These are phyloP conservation scores for Fusarium nygamai DNA, from an alignment of 2,329 filamentous ascomycete genomes.

Conservation along the genomic window DNA sequence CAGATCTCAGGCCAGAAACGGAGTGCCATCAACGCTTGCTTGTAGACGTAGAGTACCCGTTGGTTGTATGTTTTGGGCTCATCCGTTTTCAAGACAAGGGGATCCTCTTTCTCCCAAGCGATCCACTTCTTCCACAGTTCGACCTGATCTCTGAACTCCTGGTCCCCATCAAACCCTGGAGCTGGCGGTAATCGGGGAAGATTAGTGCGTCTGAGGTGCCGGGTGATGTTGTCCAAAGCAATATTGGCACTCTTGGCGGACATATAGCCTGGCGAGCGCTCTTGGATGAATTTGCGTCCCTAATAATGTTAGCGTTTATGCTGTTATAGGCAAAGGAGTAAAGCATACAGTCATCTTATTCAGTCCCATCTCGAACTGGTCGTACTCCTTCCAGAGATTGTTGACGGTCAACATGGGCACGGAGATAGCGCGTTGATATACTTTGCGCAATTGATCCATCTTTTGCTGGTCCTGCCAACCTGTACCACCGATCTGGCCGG, in stretches of 20 bases:
- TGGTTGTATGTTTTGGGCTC: conserved; percentile 79
- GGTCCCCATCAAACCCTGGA: conserved; percentile 85
- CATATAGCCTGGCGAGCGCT: conserved; percentile 94
- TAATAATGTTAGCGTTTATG: conserved; percentile 49
- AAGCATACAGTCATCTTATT: conserved; percentile 86
- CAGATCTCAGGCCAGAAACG: conserved; percentile 96
- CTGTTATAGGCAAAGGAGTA: conserved; percentile 11
- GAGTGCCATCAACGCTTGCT: conserved; percentile 90
- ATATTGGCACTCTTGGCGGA: conserved; percentile 91
- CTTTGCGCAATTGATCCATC: conserved; percentile 91
- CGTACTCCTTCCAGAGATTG: conserved; percentile 95
- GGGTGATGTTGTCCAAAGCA: conserved; percentile 87
- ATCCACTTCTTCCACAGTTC: conserved; percentile 95
- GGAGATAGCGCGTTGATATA: conserved; percentile 89
- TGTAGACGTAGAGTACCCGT: conserved; percentile 89
- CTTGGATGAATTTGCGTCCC: conserved; percentile 94
- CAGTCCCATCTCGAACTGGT: conserved; percentile 91
- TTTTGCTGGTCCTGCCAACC: conserved; percentile 98
- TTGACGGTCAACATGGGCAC: conserved; percentile 87
- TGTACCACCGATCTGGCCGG: conserved; percentile 84
- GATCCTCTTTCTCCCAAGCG: conserved; percentile 93
- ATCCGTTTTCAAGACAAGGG: conserved; percentile 84
- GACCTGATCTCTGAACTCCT: conserved; percentile 85
- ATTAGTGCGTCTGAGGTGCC: conserved; percentile 78
- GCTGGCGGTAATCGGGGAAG: conserved; percentile 84